These are phyloP conservation scores for Diaporthe amygdali DNA, from an alignment of 2,329 filamentous ascomycete genomes.

Conservation along the genomic window DNA sequence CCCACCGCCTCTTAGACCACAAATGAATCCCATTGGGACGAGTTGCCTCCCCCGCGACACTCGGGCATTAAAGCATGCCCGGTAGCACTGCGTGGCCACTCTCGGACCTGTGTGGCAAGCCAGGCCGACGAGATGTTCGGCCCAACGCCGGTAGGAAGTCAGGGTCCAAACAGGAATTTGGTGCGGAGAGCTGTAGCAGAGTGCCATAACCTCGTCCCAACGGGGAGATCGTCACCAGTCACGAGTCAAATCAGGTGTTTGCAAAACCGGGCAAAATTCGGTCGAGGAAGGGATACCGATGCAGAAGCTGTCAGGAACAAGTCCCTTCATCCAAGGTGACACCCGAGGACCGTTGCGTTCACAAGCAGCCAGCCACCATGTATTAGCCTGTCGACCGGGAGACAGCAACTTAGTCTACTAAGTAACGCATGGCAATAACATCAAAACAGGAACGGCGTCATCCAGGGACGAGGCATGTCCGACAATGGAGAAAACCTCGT, in stretches of 20 bases:
- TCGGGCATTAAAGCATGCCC: neutral
- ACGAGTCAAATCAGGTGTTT: neutral
- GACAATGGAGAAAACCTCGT: conserved; percentile 4
- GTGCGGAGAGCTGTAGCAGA: neutral
- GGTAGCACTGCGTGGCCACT: neutral
- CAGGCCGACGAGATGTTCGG: neutral
- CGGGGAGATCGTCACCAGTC: neutral
- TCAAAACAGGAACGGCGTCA: neutral
- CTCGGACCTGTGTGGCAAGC: conserved; percentile 1
- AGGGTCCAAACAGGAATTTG: neutral
- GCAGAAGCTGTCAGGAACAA: neutral
- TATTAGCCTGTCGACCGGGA: neutral
- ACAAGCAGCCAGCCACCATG: conserved; percentile 1
- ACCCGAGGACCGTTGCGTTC: neutral
- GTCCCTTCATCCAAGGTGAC: neutral
- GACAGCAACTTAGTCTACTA: neutral
- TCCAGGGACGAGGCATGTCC: conserved; percentile 3
- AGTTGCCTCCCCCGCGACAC: neutral
- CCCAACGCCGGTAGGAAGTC: neutral
- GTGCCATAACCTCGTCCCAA: neutral
- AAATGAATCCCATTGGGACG: neutral
- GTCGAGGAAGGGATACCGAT: conserved; percentile 1
- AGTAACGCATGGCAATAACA: neutral
- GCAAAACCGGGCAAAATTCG: neutral
- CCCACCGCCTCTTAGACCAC: neutral